Evolutionary conservation across 2,329 filamentous ascomycete species (phyloP), one percentile per base, ranked within the genome.

Genomic region (Tolypocladium nubicola): DNA sequence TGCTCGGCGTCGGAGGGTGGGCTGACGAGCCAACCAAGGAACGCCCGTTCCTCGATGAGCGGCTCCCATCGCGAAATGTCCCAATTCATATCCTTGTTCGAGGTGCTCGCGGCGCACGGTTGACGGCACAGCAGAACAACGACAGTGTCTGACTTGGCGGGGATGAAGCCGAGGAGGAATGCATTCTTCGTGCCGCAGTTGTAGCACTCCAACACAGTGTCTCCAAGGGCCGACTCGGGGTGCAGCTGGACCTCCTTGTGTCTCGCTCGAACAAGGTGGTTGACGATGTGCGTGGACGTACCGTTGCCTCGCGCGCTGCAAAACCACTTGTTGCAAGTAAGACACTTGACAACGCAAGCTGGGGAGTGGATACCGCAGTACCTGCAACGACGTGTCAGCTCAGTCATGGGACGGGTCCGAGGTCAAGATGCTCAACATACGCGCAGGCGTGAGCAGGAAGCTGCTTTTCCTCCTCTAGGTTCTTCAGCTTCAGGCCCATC

Each of bases 171-270:
- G 35, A 99, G 86, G 40, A 97, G 80, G 66, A 99, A 99, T 53
- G 97, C 93, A 71, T 99, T 99, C 76, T 97, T 97, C n/a, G 90
- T 97, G 52, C 93, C 94, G 73, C 94, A 99, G 75, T 97, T 97
- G 78, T 99, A 99, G 76, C 94, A 99, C 77, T 99, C 94, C 61
- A 99, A 82, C 41, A 95, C 90, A 1, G 94, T 99, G 70, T 99
- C 95, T 62, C 94, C 94, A 13, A 99, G 85, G 9, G 91, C 87
- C 21, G 94, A 97, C 64, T 87, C 86, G 9, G 94, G 93, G 71
- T 99, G 94, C 57, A 99, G 84, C 73, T 97, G 93, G 56, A 99
- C 94, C 76, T 99, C 95, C 79, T 97, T 99, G 78, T 99, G 94
- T 62, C 94, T 88, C 62, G 95, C 93, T 67, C 95, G 89, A 60